A percentile compares a stretch with the other conserved stretches of the same genome.
phyloP scores from a whole-genome alignment of 441 rosid genomes.

The Jatropha multifida region DNA sequence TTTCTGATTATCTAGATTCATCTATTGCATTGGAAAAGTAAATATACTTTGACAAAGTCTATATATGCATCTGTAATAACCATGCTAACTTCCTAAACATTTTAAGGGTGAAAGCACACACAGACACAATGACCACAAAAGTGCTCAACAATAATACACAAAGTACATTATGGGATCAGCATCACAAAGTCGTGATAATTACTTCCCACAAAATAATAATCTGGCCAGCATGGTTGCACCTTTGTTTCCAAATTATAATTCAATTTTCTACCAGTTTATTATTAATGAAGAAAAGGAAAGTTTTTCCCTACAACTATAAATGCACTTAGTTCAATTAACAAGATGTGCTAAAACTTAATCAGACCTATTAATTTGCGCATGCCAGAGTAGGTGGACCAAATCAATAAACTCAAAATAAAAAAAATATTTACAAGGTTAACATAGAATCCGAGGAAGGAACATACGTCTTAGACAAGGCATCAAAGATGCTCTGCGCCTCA shows the following conservation, averaged over 20 bases:
- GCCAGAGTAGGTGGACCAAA: not conserved
- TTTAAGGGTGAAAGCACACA: slow-evolving; percentile 2
- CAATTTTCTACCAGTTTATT: not conserved
- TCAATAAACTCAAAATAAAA: not conserved
- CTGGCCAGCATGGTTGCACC: not conserved
- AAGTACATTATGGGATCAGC: not conserved
- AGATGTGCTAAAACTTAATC: not conserved
- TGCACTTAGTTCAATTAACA: not conserved
- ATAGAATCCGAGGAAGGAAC: slow-evolving; percentile 1
- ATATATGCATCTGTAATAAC: not conserved
- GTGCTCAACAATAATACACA: not conserved
- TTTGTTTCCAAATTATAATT: slow-evolving; percentile 1
- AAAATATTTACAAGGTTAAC: not conserved
- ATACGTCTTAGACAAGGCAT: slow-evolving; percentile 91
- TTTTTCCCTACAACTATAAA: not conserved
- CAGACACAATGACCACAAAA: not conserved
- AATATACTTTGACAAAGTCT: not conserved
- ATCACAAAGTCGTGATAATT: not conserved
- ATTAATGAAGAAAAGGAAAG: not conserved
- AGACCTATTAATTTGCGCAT: not conserved
- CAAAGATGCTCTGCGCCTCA: slow-evolving; percentile 82
- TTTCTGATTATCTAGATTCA: not conserved
- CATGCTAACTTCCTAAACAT: not conserved
- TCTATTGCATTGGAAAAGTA: not conserved
- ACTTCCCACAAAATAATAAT: not conserved